Evolutionary conservation across 2,329 filamentous ascomycete genomes (phyloP).

Genomic region (Cladosporium oxysporum): DNA sequence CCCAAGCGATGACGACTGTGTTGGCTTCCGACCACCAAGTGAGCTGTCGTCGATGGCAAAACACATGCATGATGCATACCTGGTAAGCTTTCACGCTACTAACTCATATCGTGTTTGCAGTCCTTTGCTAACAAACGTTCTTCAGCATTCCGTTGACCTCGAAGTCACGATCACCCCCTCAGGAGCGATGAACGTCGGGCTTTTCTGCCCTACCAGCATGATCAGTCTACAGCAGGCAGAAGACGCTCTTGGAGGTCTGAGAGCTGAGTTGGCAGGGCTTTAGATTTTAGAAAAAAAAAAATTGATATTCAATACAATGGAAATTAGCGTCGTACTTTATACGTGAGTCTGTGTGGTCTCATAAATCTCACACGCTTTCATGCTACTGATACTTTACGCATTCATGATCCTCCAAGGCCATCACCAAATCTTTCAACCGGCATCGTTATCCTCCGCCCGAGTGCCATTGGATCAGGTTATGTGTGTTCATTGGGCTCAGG

Average conservation of each 20-base stretch:
- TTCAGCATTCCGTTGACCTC: constrained; percentile 56
- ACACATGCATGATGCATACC: constrained; percentile 15
- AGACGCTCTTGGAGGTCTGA: constrained; percentile 39
- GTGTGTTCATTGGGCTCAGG: background rate
- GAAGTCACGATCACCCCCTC: constrained; percentile 52
- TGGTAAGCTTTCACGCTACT: constrained; percentile 18
- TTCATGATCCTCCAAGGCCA: background rate
- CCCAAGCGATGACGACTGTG: background rate
- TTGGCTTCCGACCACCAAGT: background rate
- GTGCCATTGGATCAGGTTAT: background rate
- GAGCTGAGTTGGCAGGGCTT: constrained; percentile 22
- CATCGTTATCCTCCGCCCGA: background rate
- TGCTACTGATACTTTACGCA: background rate
- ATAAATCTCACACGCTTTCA: background rate
- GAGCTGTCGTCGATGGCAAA: background rate
- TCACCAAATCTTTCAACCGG: background rate
- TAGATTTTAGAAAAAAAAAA: background rate
- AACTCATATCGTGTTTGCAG: background rate
- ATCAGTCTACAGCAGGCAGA: constrained; percentile 42
- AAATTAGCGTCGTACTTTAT: background rate
- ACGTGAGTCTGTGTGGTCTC: background rate
- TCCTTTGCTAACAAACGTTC: constrained; percentile 20
- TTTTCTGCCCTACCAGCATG: constrained; percentile 53
- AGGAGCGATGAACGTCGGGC: constrained; percentile 53
- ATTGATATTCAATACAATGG: background rate